Conservation (phyloP, 371 early-diverging fungal species). For the Quaeritorhiza haematococci region DNA sequence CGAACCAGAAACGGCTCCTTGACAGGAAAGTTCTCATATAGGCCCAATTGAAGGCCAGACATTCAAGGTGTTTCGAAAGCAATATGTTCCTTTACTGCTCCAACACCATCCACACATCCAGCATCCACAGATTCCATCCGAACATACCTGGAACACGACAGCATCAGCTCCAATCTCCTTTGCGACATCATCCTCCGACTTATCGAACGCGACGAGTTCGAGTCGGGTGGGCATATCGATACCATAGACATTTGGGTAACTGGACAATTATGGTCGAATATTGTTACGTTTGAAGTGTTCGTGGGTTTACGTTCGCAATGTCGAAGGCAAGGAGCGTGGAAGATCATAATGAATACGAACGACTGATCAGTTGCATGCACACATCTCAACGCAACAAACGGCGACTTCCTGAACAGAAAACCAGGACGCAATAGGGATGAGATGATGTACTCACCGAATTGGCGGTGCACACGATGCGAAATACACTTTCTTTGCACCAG, state of each 20-base stretch:
- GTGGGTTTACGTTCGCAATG: no score
- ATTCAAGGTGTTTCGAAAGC: no score
- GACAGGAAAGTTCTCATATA: no score
- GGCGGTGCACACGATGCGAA: conserved; percentile 97
- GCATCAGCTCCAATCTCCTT: conserved; percentile 83
- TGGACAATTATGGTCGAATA: conserved; percentile 19
- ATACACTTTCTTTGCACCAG: conserved; percentile 95
- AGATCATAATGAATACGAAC: no score
- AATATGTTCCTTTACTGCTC: no score
- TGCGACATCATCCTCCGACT: conserved; percentile 78
- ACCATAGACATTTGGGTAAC: conserved; percentile 95
- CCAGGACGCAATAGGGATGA: not conserved
- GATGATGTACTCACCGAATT: conserved; percentile 48
- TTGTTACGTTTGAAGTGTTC: no score
- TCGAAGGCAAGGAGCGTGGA: no score
- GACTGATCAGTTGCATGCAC: no score
- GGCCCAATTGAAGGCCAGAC: no score
- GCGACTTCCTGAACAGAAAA: not conserved
- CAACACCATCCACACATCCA: not conserved
- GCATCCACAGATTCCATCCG: not conserved
- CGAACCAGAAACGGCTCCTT: no score
- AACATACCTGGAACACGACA: conserved; percentile 77
- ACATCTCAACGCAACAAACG: not conserved
- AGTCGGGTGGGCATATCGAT: conserved; percentile 95
- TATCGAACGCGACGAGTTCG: conserved; percentile 84